A percentile compares a stretch with the other conserved stretches of the same genome.
Conservation (phyloP, 257 asterid species). For the Solanum paucissectum region DNA sequence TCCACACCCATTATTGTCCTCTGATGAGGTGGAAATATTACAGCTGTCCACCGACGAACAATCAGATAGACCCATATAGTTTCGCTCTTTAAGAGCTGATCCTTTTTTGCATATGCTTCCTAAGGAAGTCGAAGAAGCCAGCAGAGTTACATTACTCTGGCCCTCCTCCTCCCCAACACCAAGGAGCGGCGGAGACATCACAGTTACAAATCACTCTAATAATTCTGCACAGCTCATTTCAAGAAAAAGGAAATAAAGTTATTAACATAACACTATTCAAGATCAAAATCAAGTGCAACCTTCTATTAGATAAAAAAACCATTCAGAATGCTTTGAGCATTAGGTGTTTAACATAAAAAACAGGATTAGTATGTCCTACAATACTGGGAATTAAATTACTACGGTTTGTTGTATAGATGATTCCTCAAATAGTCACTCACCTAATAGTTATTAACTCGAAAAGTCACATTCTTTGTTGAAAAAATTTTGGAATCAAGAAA, state of each 20-base stretch:
- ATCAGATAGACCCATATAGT: conserved; percentile 62
- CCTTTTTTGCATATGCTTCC: conserved; percentile 36
- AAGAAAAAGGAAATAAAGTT: neutral
- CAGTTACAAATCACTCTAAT: conserved; percentile 10
- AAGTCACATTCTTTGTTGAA: neutral
- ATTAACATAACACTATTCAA: neutral
- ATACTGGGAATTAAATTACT: neutral
- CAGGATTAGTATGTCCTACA: neutral
- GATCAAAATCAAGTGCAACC: neutral
- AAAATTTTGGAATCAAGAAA: neutral
- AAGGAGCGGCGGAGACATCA: conserved; percentile 51
- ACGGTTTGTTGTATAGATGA: neutral
- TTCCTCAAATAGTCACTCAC: neutral
- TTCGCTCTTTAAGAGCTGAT: conserved; percentile 39
- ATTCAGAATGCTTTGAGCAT: neutral
- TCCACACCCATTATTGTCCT: conserved; percentile 17
- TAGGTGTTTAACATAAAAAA: neutral
- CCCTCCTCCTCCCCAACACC: conserved; percentile 38
- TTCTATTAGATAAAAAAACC: neutral
- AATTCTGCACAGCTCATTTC: conserved; percentile 8
- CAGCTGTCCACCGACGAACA: conserved; percentile 68
- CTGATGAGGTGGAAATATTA: conserved; percentile 33
- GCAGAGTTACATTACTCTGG: conserved; percentile 33
- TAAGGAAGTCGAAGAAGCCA: conserved; percentile 38
- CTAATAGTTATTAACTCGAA: neutral